Evolutionary conservation across 2,329 filamentous ascomycete species (phyloP), one percentile per base, ranked within the genome.

Genomic region (Leptoxyphium fumago): DNA sequence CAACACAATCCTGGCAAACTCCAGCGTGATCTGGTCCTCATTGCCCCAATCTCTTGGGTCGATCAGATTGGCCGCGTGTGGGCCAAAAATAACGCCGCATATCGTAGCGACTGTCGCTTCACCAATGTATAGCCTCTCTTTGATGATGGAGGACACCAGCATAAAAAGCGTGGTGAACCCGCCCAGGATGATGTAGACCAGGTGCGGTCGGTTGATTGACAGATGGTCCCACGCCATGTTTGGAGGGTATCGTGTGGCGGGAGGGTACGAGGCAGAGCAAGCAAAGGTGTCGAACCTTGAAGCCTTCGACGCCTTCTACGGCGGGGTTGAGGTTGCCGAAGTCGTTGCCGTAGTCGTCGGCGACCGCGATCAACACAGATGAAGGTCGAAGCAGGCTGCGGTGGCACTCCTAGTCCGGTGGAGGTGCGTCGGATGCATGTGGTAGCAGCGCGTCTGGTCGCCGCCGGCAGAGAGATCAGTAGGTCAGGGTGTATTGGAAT

Each of bases 161-260:
- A 98, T 98, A 70, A 98, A 98, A 56, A 98, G 71, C 48, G 83
- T 87, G 54, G 91, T 98, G 70, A 98, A 98, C 63, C 89, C 91
- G 58, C 91, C 91, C 45, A 98, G 72, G 66, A 98, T 95, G 67
- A 96, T 86, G 67, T 98, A 98, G 52, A 94, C 91, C 84, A 96
- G 66, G 72, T 98, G 91, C 57, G 91, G 85, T 72, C 82, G 84
- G 67, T 93, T 95, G 69, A 96, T 80, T 48, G 80, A 79, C 43
- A 89, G 73, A 54, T 88, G 82, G 40, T 81, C 74, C 83, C 83
- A 88, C 49, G 79, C 80, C 82, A 87, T 87, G 50, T 54, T 60
- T 26, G 7, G 21, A 26, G 21, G 21, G 21, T 26, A 26, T 4
- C 3, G 21, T 26, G 21, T 26, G 3, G 21, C 21, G 7, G 21